Percentiles rank a stretch among this genome's conserved stretches.
These are phyloP conservation scores for Echeveria elegans DNA, from an alignment of 164 flowering plant species.

Conservation along the genomic window DNA sequence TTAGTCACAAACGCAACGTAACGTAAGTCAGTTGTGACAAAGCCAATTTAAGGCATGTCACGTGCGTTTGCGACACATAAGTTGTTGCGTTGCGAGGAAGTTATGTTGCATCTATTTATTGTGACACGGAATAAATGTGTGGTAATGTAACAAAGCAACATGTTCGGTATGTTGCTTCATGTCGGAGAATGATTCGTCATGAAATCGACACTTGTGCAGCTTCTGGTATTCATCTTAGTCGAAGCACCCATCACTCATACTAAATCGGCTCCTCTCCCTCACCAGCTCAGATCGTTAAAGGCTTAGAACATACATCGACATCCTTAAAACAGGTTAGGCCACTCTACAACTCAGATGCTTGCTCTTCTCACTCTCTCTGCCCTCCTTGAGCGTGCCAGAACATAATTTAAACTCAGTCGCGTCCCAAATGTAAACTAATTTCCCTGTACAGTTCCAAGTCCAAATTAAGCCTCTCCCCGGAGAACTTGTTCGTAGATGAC, in stretches of 20 bases:
- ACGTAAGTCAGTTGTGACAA: too few species aligned
- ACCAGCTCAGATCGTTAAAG: constrained; percentile 74
- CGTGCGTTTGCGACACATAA: too few species aligned
- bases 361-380: constrained; percentile 42
- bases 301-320: constrained; percentile 63
- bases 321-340: constrained; percentile 63
- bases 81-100: too few species aligned
- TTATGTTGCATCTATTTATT: too few species aligned
- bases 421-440: constrained; percentile 20
- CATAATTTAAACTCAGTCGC: background rate
- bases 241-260: constrained; percentile 87
- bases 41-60: too few species aligned
- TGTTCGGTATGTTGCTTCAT: too few species aligned
- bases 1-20: too few species aligned
- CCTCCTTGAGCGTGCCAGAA: constrained; percentile 10
- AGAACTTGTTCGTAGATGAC: background rate
- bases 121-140: too few species aligned
- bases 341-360: constrained; percentile 56
- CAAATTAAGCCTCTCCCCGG: background rate
- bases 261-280: constrained; percentile 85
- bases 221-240: constrained; percentile 67
- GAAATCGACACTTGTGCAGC: too few species aligned
- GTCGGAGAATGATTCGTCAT: too few species aligned
- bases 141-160: too few species aligned
- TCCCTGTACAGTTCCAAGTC: constrained; percentile 39